Base-by-base conservation (phyloP, 2,329 filamentous ascomycete genomes). In the Trichoderma hamatum region DNA sequence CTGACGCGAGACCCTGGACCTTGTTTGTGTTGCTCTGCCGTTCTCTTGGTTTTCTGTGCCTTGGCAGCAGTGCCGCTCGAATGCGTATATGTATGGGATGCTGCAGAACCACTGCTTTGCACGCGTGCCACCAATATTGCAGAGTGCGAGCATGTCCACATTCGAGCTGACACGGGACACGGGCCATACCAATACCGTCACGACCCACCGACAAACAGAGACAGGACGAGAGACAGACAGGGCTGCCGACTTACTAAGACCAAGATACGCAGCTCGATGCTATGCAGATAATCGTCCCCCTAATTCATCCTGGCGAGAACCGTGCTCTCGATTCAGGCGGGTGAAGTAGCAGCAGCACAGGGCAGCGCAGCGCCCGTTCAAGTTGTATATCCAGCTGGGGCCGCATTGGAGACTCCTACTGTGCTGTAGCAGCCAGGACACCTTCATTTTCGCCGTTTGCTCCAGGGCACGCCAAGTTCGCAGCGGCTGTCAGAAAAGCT, bases 401-500 rank as follows among this genome's bases (percentile, higher is more conserved):
- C 11, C 11, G n/a, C 46, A 49, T 30, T 30, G 30, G 9, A 30
- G 30, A 30, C 30, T 30, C 30, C 30, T n/a, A n/a, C n/a, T n/a
- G n/a, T n/a, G n/a, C n/a, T n/a, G n/a, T n/a, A 49, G 43, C 19
- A 21, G 21, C 24, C 52, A 28, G 60, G 30, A 32, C 46, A 28
- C 28, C 36, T 43, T 56, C 62, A 65, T 65, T 34, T 36, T n/a
- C 62, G 16, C 19, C 21, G n/a, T 3, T 24, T 28, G 34, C 36
- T 51, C 16, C 36, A 55, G 32, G 55, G 56, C 49, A 60, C 65
- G 43, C 63, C 54, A 58, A 58, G 24, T 49, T 66, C 43, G 39
- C 52, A 58, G 52, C 56, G 43, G 65, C 49, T 68, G 65, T 68
- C 65, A 64, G 55, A 66, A 43, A 52, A 62, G 56, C 68, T 67